Conservation (phyloP, 164 flowering plant species). For the Stephania yunnanensis region DNA sequence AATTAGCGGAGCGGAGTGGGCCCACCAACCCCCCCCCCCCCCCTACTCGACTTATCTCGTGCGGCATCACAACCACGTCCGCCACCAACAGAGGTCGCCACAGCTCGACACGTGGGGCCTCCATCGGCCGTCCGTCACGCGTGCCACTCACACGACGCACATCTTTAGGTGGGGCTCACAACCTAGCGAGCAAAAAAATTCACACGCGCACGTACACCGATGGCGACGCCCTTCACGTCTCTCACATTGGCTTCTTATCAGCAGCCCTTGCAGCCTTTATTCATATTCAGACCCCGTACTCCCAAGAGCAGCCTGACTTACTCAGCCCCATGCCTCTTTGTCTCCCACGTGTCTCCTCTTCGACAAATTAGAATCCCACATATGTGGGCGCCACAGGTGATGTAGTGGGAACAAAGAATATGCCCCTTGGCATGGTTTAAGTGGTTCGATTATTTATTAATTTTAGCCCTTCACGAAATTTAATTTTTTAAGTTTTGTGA, state of each 20-base stretch:
- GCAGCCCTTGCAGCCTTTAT: not conserved
- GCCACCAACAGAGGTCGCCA: conserved; percentile 8
- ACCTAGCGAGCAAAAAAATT: not conserved
- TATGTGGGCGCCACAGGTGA: too few species aligned
- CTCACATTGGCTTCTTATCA: not conserved
- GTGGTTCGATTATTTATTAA: too few species aligned
- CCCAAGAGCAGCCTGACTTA: not conserved
- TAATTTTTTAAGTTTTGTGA: too few species aligned
- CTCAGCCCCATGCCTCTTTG: not conserved
- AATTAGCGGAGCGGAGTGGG: not conserved
- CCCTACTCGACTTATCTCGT: not conserved
- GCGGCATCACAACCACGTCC: not conserved
- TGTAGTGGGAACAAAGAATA: too few species aligned
- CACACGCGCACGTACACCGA: conserved; percentile 16
- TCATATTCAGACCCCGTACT: not conserved
- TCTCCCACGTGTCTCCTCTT: not conserved
- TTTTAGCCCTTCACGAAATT: too few species aligned
- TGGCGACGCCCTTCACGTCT: conserved; percentile 14
- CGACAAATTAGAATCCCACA: too few species aligned
- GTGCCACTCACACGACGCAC: conserved; percentile 5
- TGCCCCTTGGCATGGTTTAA: too few species aligned
- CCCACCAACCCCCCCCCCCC: not conserved
- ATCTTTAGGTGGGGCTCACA: not conserved
- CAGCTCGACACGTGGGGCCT: conserved; percentile 9
- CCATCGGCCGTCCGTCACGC: conserved; percentile 6